These are phyloP conservation scores for Pyrenophora seminiperda DNA, from an alignment of 2,329 filamentous ascomycete species.

Conservation along the genomic window DNA sequence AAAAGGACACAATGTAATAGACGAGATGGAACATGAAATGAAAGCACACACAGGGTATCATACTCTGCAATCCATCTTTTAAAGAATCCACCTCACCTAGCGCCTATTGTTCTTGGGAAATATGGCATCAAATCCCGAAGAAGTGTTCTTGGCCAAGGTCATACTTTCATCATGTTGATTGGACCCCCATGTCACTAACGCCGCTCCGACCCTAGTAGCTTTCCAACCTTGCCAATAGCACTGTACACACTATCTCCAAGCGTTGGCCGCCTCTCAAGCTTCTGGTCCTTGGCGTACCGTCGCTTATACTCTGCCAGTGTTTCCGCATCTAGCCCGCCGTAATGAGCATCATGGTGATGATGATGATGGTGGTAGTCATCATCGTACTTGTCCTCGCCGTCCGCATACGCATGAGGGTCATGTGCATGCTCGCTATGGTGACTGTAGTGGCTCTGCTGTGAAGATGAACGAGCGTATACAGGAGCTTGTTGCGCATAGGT, in stretches of 20 bases:
- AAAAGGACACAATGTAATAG: no score
- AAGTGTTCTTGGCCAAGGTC: no score
- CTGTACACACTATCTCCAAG: conserved; percentile 34
- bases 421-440: conserved; percentile 7
- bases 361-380: neutral
- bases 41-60: no score
- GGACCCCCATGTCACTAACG: neutral
- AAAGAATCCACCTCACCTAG: no score
- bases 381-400: conserved; percentile 12
- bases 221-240: conserved; percentile 20
- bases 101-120: no score
- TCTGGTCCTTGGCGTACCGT: conserved; percentile 22
- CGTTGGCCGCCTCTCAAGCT: conserved; percentile 34
- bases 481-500: conserved; percentile 5
- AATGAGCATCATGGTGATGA: conserved; percentile 1
- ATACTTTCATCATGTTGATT: no score
- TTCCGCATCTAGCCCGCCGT: conserved; percentile 19
- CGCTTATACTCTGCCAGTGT: conserved; percentile 22
- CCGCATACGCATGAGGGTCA: conserved; percentile 13
- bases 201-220: conserved; percentile 14
- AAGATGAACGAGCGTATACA: conserved; percentile 8
- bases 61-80: no score
- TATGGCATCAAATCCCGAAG: no score
- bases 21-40: no score
- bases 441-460: conserved; percentile 9